A percentile compares a stretch with the other conserved stretches of the same genome.
Conservation (phyloP, 805 yeast species). For the Blastobotrys peoriensis region DNA sequence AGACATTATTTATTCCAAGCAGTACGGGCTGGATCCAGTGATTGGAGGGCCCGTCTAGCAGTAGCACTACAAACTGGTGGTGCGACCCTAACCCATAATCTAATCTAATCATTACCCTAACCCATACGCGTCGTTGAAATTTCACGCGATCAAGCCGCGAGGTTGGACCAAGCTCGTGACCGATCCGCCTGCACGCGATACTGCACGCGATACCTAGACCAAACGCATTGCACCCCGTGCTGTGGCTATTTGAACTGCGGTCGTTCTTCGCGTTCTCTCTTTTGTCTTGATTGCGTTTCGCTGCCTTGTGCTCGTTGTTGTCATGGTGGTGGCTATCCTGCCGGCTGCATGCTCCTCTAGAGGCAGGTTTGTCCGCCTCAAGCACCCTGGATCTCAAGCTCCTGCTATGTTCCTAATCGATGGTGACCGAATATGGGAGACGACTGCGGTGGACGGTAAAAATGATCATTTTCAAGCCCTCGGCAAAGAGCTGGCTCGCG, state of each 20-base stretch:
- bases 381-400: not conserved
- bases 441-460: constrained; percentile 18
- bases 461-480: constrained; percentile 4
- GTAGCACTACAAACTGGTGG: too few species aligned
- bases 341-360: not conserved
- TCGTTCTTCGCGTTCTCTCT: too few species aligned
- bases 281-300: not conserved
- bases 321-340: not conserved
- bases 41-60: not conserved
- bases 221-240: too few species aligned
- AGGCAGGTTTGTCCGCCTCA: not conserved
- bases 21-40: not conserved
- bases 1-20: not conserved
- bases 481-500: not conserved
- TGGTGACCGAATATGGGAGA: constrained; percentile 17
- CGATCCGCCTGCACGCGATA: too few species aligned
- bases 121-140: too few species aligned
- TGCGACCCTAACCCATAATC: too few species aligned
- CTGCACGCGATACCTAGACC: too few species aligned
- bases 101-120: too few species aligned
- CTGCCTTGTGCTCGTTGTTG: too few species aligned
- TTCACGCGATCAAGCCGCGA: too few species aligned
- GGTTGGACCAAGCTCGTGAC: too few species aligned
- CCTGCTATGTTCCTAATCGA: not conserved
- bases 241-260: too few species aligned